Conservation (phyloP, 140 eudicot genomes). For the Anethum foeniculum region DNA sequence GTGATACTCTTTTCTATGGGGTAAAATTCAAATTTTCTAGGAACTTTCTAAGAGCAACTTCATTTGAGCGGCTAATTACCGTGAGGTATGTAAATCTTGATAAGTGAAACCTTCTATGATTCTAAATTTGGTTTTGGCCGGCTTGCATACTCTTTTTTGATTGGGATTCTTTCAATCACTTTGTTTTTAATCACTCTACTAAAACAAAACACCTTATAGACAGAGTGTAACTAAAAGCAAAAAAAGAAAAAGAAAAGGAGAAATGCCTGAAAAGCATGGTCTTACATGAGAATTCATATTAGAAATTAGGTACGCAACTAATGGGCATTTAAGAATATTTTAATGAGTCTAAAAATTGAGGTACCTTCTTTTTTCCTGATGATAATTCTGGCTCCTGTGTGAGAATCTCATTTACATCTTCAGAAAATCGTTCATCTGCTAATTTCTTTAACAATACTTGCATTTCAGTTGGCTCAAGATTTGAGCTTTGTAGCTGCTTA, state of each 20-base stretch:
- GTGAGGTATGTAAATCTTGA: background rate
- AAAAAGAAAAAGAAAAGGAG: background rate
- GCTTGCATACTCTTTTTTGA: background rate
- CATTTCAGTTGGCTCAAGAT: slow-evolving; percentile 60
- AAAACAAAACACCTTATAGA: background rate
- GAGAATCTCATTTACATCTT: slow-evolving; percentile 35
- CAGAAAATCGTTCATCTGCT: slow-evolving; percentile 73
- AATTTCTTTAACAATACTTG: slow-evolving; percentile 67
- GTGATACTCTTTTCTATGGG: background rate
- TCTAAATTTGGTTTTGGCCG: background rate
- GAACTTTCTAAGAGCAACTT: background rate
- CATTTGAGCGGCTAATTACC: background rate
- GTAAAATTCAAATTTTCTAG: background rate
- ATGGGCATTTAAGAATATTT: background rate
- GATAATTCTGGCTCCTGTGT: slow-evolving; percentile 26
- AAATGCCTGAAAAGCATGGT: background rate
- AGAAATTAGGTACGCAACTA: background rate
- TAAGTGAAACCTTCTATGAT: background rate
- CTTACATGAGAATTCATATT: background rate
- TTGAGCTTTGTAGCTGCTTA: slow-evolving; percentile 79
- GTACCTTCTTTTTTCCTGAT: slow-evolving; percentile 58
- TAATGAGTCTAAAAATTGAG: background rate
- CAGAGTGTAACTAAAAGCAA: background rate
- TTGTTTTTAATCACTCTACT: background rate
- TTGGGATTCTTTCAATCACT: background rate